Conservation (phyloP, 23 red algal genomes). For the Chondrus crispus region DNA sequence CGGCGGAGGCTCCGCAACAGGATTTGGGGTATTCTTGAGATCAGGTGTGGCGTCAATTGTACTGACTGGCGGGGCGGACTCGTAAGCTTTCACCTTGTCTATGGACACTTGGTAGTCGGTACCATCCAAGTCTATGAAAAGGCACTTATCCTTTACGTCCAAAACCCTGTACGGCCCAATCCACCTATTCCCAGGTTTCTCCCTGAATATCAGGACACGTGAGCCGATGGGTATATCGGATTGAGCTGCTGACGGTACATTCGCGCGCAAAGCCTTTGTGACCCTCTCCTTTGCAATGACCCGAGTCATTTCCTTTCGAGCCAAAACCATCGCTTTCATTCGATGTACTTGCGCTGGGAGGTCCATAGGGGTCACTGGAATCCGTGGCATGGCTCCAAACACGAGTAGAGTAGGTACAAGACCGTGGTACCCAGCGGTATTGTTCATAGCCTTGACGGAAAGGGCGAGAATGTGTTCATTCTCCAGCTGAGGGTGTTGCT, state of each 20-base stretch:
- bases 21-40: too few relatives aligned
- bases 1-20: too few relatives aligned
- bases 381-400: slow-evolving; percentile 13
- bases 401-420: slow-evolving; percentile 4
- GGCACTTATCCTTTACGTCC: neutral
- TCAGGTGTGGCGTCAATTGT: too few relatives aligned
- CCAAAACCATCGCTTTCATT: neutral
- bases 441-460: neutral
- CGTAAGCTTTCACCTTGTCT: neutral
- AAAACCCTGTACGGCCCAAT: neutral
- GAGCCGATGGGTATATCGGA: neutral
- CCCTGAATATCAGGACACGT: neutral
- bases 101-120: neutral
- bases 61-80: too few relatives aligned
- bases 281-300: neutral
- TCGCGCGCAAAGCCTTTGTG: neutral
- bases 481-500: neutral
- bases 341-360: neutral
- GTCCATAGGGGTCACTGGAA: neutral
- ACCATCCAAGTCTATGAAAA: neutral
- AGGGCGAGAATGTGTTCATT: neutral
- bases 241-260: neutral
- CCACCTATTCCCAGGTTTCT: neutral
- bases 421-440: neutral
- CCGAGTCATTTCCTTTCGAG: neutral